Conservation (phyloP, 345 rosid genomes). For the Salix brachista region DNA sequence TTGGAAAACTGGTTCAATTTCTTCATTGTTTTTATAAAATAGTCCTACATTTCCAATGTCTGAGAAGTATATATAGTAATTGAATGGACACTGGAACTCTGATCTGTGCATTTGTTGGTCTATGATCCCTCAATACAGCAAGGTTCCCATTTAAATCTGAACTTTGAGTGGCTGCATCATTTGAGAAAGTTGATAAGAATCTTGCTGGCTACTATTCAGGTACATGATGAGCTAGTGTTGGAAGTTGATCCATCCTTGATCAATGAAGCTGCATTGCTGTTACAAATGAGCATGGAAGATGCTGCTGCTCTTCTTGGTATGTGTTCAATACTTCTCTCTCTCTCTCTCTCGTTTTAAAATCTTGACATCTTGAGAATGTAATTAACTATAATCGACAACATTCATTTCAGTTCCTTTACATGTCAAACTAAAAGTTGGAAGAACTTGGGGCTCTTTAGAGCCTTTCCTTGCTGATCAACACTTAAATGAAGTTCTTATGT, state of each 20-base stretch:
- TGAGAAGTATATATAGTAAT: not conserved
- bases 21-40: not conserved
- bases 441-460: slow-evolving; percentile 90
- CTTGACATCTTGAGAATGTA: slow-evolving; percentile 4
- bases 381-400: not conserved
- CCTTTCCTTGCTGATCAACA: slow-evolving; percentile 43
- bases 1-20: not conserved
- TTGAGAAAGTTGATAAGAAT: not conserved
- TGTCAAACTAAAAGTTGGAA: slow-evolving; percentile 83
- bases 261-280: slow-evolving; percentile 69
- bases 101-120: not conserved
- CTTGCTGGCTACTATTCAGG: slow-evolving; percentile 37
- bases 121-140: not conserved
- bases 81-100: not conserved
- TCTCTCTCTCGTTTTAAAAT: not conserved
- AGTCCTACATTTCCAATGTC: not conserved
- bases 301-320: slow-evolving; percentile 72
- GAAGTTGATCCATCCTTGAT: slow-evolving; percentile 71
- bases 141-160: not conserved
- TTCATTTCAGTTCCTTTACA: slow-evolving; percentile 67
- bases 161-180: not conserved
- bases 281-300: slow-evolving; percentile 72
- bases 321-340: slow-evolving; percentile 2
- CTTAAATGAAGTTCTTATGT: slow-evolving; percentile 19
- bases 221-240: slow-evolving; percentile 88